Evolutionary conservation across 148 eudicot genomes (phyloP).

Genomic region (Silene uniflora): DNA sequence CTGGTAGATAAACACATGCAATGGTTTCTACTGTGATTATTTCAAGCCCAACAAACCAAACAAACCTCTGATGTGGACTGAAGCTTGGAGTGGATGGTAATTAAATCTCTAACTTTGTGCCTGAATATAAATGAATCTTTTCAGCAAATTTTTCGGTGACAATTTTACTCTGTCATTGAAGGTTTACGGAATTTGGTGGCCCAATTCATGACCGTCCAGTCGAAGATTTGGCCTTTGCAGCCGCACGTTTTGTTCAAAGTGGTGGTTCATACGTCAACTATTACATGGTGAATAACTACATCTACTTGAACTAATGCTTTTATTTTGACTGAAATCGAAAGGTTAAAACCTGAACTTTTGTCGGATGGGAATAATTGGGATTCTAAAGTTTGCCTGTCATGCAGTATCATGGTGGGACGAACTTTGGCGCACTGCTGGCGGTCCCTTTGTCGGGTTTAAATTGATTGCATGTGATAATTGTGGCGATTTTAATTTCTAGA

Average conservation of each 20-base stretch:
- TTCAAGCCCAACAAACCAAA: slow-evolving; percentile 76
- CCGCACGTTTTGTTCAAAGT: slow-evolving; percentile 72
- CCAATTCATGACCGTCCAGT: slow-evolving; percentile 61
- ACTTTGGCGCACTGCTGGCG: slow-evolving; percentile 83
- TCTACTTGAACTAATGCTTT: too few species aligned
- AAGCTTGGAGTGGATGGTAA: slow-evolving; percentile 98
- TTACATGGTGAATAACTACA: too few species aligned
- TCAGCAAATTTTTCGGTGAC: not conserved
- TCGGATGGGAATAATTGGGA: not conserved
- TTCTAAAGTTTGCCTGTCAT: slow-evolving; percentile 19
- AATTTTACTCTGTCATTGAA: slow-evolving; percentile 17
- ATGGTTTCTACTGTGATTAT: slow-evolving; percentile 79
- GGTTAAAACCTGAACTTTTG: not conserved
- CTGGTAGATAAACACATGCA: slow-evolving; percentile 77
- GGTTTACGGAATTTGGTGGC: slow-evolving; percentile 87
- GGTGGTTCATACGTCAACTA: too few species aligned
- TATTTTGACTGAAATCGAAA: too few species aligned
- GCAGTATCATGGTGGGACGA: slow-evolving; percentile 95
- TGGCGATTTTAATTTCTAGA: too few species aligned
- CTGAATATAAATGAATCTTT: not conserved
- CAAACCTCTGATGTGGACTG: slow-evolving; percentile 91
- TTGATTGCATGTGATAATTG: too few species aligned
- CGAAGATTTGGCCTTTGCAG: slow-evolving; percentile 86
- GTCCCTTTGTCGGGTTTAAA: too few species aligned
- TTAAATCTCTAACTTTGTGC: slow-evolving; percentile 27